Base-by-base conservation (phyloP, 2,329 filamentous ascomycete genomes). In the Scytalidium sp. region DNA sequence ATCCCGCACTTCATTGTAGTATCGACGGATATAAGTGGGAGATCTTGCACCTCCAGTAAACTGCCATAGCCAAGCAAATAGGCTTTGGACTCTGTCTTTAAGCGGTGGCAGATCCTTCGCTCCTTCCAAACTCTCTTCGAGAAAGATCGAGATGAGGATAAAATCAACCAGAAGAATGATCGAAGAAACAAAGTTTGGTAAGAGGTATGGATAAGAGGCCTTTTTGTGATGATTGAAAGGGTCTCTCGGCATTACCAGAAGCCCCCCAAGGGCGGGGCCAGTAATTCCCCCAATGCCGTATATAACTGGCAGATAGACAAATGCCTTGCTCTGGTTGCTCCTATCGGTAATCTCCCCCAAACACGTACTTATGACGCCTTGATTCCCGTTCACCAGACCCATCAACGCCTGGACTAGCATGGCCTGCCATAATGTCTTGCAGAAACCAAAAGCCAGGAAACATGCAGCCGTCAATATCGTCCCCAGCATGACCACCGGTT, bases 221-320 rank as follows among this genome's bases (percentile, higher is more conserved):
- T 71, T 66, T 43, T 74, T 64, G 22, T 71, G 72, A 25, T 78
- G 68, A 21, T 76, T 67, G 57, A 82, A 79, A 1, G 80, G 81
- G 44, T 56, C 54, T 2, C 68, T 65, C 4, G 80, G 78, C 22
- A 81, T 64, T 43, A 96, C 88, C 48, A 97, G 70, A 39, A 97
- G 67, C 0, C 94, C 94, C 13, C 94, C 94, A n/a, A 97, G 71
- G 1, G 95, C 84, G 1, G 94, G 94, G 0, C 94, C 94, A 0
- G 92, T 94, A 53, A 99, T 96, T 41, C 89, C 90, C 17, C 94
- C 94, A 27, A 99, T 75, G 3, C 93, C 93, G 68, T 99, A 99
- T n/a, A 97, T 86, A 36, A 97, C 87, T 0, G 94, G 94, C 40
- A 99, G 75, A 72, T 96, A 99, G 2, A 89, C 94, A 62, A 99